Conservation (phyloP, 1,284 basidiomycete species). For the Thecaphora thlaspeos region DNA sequence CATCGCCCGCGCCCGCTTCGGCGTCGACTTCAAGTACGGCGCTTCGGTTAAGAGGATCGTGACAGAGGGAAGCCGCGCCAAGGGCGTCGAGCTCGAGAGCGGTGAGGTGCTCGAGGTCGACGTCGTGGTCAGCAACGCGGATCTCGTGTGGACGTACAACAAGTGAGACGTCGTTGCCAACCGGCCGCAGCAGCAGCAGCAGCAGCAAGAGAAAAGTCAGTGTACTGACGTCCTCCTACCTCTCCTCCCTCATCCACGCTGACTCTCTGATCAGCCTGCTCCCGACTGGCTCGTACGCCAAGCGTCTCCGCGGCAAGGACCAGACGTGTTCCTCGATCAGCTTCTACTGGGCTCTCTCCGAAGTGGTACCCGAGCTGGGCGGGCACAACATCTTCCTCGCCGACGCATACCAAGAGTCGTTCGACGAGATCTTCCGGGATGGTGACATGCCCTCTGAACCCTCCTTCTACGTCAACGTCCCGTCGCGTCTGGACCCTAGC, state of each 20-base stretch:
- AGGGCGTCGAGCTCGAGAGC: conserved; percentile 60
- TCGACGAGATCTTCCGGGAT: conserved; percentile 63
- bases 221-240: neutral
- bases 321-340: conserved; percentile 62
- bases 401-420: conserved; percentile 61
- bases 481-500: conserved; percentile 58
- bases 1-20: conserved; percentile 59
- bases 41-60: conserved; percentile 59
- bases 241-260: neutral
- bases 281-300: conserved; percentile 53
- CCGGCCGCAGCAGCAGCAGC: too few species aligned
- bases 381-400: conserved; percentile 61
- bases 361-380: conserved; percentile 59
- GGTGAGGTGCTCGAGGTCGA: conserved; percentile 61
- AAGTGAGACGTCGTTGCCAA: conserved; percentile 15
- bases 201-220: too few species aligned
- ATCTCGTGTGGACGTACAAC: conserved; percentile 63
- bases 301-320: conserved; percentile 46
- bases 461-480: conserved; percentile 64
- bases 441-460: conserved; percentile 62
- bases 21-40: conserved; percentile 60
- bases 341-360: conserved; percentile 63
- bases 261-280: conserved; percentile 56
- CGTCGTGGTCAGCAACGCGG: conserved; percentile 63
- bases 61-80: conserved; percentile 23